Conservation (phyloP, 2,329 filamentous ascomycete genomes). For the Penicillium sp. region DNA sequence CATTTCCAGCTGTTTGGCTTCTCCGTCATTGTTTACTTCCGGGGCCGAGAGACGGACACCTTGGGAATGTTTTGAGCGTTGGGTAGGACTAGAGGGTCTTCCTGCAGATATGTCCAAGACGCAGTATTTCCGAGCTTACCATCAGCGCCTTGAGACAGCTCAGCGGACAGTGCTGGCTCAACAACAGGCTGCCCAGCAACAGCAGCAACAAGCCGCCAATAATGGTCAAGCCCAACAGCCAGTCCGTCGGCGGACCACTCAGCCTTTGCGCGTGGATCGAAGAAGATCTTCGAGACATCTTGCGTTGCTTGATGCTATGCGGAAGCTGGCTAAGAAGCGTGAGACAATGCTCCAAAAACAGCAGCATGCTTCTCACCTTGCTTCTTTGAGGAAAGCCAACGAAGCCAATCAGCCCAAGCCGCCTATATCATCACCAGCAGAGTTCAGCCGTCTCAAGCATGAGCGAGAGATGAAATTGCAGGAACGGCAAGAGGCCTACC, state of each 20-base stretch:
- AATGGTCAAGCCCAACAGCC: conserved; percentile 51
- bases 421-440: conserved; percentile 69
- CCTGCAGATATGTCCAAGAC: conserved; percentile 93
- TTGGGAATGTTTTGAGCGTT: conserved; percentile 98
- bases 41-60: conserved; percentile 85
- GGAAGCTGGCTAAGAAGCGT: conserved; percentile 89
- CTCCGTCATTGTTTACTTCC: conserved; percentile 71
- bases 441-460: conserved; percentile 84
- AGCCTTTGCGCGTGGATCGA: conserved; percentile 77
- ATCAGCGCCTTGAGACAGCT: conserved; percentile 58
- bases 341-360: conserved; percentile 83
- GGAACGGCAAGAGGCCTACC: conserved; percentile 55
- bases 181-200: conserved; percentile 48
- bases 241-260: conserved; percentile 63
- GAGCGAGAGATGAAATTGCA: conserved; percentile 70
- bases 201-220: conserved; percentile 50
- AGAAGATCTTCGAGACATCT: conserved; percentile 81
- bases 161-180: conserved; percentile 56
- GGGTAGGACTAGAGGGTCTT: conserved; percentile 85
- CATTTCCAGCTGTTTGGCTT: conserved; percentile 73
- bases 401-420: conserved; percentile 59
- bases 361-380: conserved; percentile 69
- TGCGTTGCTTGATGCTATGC: conserved; percentile 86
- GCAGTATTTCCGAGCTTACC: conserved; percentile 81
- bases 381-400: conserved; percentile 74